phyloP scores from a whole-genome alignment of 2,329 filamentous ascomycete species.

The Claviceps sp. region DNA sequence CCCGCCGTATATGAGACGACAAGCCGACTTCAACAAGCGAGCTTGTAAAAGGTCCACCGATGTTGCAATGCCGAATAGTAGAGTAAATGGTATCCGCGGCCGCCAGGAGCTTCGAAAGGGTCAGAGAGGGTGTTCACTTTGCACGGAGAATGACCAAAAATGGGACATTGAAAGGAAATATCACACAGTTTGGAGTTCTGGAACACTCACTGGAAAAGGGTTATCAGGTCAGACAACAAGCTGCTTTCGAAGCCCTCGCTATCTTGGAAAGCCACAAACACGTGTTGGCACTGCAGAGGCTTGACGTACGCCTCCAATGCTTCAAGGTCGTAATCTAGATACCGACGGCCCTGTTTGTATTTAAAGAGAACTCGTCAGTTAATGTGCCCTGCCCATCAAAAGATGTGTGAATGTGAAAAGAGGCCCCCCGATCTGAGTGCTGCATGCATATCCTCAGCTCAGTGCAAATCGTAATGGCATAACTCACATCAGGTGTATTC shows the following conservation, averaged over 20 bases:
- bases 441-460: not conserved
- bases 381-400: not conserved
- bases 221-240: conserved; percentile 58
- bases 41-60: conserved; percentile 70
- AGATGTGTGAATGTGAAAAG: not conserved
- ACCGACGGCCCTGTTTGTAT: conserved; percentile 39
- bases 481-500: conserved; percentile 33
- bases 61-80: conserved; percentile 70
- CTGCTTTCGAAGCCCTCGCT: conserved; percentile 68
- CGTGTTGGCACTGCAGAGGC: conserved; percentile 38
- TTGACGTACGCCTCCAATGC: conserved; percentile 49
- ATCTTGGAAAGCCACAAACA: conserved; percentile 65
- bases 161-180: too few species aligned
- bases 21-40: conserved; percentile 54
- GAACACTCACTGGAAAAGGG: conserved; percentile 47
- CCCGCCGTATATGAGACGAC: conserved; percentile 52
- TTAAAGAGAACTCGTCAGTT: not conserved
- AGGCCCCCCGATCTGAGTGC: not conserved
- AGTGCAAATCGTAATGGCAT: not conserved
- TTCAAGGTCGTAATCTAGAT: conserved; percentile 68
- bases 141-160: too few species aligned
- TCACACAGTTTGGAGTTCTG: not conserved
- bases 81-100: conserved; percentile 61
- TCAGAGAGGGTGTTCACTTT: conserved; percentile 14
- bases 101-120: conserved; percentile 40